Evolutionary conservation across 1,139 yeast species (phyloP), one percentile per base, ranked within the genome.

Genomic region (Blastobotrys indianensis): DNA sequence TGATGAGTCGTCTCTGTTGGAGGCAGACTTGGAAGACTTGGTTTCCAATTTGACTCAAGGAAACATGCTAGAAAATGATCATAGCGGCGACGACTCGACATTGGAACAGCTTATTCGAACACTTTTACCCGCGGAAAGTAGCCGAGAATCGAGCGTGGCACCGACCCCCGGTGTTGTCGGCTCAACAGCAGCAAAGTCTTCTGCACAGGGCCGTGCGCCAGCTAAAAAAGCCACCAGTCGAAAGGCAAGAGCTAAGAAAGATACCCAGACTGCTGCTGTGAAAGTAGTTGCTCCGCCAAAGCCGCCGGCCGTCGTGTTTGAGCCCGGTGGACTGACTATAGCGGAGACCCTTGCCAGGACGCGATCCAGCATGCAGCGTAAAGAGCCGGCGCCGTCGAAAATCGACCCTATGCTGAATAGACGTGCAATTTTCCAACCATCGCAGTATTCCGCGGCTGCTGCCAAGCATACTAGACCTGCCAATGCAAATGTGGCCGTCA

Each of bases 331-430:
- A 2, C 56, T 77, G 43, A 75, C 86, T 0, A 80, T 82, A 37
- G 85, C 86, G 0, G 83, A 81, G 53, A 77, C 85, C 0, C 65
- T 82, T 51, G 84, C 84, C 0, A 58, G 74, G 42, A 79, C 80
- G 46, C 65, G 85, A 37, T 69, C 77, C 60, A 64, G 51, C 32
- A 59, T 58, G 56, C 52, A 52, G 28, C 47, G 47, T 42, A 57
- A 52, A 36, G 51, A 49, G 32, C 44, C 45, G 9, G 40, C 46
- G 12, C 44, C 49, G 12, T 25, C 44, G 5, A 50, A 47, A 20
- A 51, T 53, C 29, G 64, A 61, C 44, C 64, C 62, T 3, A 59
- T 57, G 62, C 44, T 60, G 12, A 47, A 51, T 17, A 46, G 61
- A 11, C 46, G 52, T 31, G 33, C 39, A 4, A 43, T 45, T 7